Evolutionary conservation across 805 yeast species (phyloP).

Genomic region (Nakazawaea sp.): DNA sequence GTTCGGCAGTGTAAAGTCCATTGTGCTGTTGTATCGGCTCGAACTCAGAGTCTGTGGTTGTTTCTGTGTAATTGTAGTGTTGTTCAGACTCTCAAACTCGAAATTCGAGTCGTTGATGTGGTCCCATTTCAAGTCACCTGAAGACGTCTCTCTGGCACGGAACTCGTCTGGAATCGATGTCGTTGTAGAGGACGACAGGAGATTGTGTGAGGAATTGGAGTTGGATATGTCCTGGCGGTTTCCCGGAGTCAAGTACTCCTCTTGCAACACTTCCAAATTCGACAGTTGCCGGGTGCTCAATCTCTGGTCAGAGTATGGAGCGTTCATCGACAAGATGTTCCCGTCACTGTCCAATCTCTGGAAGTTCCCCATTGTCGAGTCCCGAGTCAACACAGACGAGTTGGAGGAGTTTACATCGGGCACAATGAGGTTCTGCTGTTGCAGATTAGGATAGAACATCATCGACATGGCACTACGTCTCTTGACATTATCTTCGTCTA

Average conservation of each 20-base stretch:
- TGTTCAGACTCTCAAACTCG: not conserved
- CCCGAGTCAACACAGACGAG: constrained; percentile 14
- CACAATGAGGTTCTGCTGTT: constrained; percentile 18
- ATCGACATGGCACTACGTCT: constrained; percentile 27
- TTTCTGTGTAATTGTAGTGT: not conserved
- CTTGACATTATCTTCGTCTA: constrained; percentile 45
- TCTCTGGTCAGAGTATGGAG: constrained; percentile 7
- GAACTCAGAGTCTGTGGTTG: constrained; percentile 1
- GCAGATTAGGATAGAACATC: constrained; percentile 13
- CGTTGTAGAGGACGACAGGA: not conserved
- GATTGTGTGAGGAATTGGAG: constrained; percentile 6
- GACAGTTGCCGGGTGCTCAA: constrained; percentile 7
- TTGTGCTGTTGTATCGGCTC: constrained; percentile 5
- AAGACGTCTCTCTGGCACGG: constrained; percentile 16
- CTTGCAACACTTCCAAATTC: constrained; percentile 22
- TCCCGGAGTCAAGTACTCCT: constrained; percentile 15
- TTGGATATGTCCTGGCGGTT: constrained; percentile 3
- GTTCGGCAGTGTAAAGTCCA: constrained; percentile 4
- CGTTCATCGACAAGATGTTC: constrained; percentile 25
- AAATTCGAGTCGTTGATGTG: constrained; percentile 7
- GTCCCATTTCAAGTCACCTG: constrained; percentile 26
- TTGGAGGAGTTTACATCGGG: constrained; percentile 18
- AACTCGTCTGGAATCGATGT: constrained; percentile 21
- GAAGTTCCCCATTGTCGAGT: constrained; percentile 27
- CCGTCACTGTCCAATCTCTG: constrained; percentile 40